A percentile compares a stretch with the other conserved stretches of the same genome.
These are phyloP conservation scores for Ogataea corticis DNA, from an alignment of 805 yeast species.

Conservation along the genomic window DNA sequence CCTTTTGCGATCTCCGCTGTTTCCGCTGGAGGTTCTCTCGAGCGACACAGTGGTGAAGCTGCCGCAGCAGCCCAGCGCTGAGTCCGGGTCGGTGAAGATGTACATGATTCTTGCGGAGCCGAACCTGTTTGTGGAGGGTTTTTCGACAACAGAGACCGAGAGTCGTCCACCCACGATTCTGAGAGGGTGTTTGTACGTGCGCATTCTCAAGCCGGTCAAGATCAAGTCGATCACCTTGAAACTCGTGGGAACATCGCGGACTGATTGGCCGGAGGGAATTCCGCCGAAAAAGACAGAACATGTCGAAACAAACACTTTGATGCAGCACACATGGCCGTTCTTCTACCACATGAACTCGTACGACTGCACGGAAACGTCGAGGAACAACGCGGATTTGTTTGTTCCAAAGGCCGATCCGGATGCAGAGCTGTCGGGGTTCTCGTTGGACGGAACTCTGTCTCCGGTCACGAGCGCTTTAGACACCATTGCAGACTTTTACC, in stretches of 20 bases:
- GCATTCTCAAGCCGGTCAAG: conserved; percentile 71
- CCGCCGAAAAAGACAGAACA: conserved; percentile 81
- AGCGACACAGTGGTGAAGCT: conserved; percentile 45
- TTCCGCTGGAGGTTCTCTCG: conserved; percentile 44
- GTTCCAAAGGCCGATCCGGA: conserved; percentile 32
- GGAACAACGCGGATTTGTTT: conserved; percentile 51
- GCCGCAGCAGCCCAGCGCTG: conserved; percentile 58
- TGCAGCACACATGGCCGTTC: conserved; percentile 91
- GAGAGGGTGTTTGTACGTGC: conserved; percentile 73
- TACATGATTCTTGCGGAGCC: conserved; percentile 80
- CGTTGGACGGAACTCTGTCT: conserved; percentile 34
- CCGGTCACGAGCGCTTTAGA: conserved; percentile 31
- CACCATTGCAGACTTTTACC: conserved; percentile 15
- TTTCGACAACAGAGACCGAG: conserved; percentile 60
- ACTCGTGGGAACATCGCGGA: conserved; percentile 68
- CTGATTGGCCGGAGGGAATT: conserved; percentile 98
- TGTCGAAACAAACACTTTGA: conserved; percentile 62
- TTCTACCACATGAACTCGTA: conserved; percentile 44
- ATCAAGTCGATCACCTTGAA: conserved; percentile 61
- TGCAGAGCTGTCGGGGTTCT: conserved; percentile 38
- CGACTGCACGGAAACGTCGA: conserved; percentile 27
- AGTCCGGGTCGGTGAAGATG: conserved; percentile 65
- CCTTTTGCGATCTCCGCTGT: conserved; percentile 42
- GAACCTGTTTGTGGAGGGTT: conserved; percentile 78
- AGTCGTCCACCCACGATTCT: conserved; percentile 75